Percentiles rank a stretch among this genome's conserved stretches.
These are phyloP conservation scores for Chaetomium sp. DNA, from an alignment of 2,329 filamentous ascomycete species.

Conservation along the genomic window DNA sequence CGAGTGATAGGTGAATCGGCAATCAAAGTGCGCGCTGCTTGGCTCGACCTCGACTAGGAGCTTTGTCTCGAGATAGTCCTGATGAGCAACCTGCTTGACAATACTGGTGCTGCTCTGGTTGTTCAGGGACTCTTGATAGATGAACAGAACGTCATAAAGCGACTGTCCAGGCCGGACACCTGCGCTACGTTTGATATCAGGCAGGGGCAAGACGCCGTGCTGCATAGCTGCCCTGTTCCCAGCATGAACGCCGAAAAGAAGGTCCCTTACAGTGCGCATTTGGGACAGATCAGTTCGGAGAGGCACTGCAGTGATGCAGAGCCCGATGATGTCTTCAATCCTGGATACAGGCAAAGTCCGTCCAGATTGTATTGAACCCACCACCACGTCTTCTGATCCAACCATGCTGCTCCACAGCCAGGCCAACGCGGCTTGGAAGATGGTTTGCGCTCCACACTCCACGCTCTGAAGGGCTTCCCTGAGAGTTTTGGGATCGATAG, in stretches of 20 bases:
- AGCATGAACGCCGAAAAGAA: slow-evolving; percentile 58
- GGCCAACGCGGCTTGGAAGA: slow-evolving; percentile 68
- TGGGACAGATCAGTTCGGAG: slow-evolving; percentile 55
- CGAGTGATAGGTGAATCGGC: slow-evolving; percentile 44
- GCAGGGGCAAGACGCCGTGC: slow-evolving; percentile 56
- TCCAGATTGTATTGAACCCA: slow-evolving; percentile 79
- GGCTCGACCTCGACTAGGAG: slow-evolving; percentile 74
- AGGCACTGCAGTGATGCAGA: slow-evolving; percentile 71
- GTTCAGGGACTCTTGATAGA: slow-evolving; percentile 72
- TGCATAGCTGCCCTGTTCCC: slow-evolving; percentile 60
- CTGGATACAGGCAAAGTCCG: slow-evolving; percentile 63
- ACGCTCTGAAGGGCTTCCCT: slow-evolving; percentile 33
- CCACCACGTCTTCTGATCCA: slow-evolving; percentile 58
- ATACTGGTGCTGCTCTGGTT: slow-evolving; percentile 19
- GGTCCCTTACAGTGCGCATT: slow-evolving; percentile 47
- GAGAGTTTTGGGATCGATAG: slow-evolving; percentile 30
- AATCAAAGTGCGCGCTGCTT: slow-evolving; percentile 31
- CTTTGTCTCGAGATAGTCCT: slow-evolving; percentile 70
- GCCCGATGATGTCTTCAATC: slow-evolving; percentile 70
- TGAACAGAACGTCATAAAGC: slow-evolving; percentile 72
- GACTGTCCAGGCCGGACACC: slow-evolving; percentile 47
- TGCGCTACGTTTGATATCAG: slow-evolving; percentile 60
- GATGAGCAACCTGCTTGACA: slow-evolving; percentile 51
- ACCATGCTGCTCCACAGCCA: slow-evolving; percentile 60
- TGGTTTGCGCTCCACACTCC: slow-evolving; percentile 56